These are phyloP conservation scores for Xylariaceae sp. DNA, from an alignment of 2,329 filamentous ascomycete genomes.

Conservation along the genomic window DNA sequence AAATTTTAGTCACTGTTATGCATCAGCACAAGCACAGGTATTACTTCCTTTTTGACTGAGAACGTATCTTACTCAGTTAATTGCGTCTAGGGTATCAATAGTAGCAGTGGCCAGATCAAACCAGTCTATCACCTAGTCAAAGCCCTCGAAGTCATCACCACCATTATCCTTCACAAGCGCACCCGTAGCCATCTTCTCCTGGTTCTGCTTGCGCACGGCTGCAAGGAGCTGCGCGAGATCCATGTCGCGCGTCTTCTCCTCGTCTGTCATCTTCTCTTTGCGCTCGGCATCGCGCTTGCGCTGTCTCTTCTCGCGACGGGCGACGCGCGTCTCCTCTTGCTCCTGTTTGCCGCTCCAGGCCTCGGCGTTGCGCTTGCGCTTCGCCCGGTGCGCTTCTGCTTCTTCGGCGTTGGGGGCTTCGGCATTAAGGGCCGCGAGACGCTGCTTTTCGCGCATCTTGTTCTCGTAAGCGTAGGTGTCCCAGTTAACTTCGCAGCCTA, in stretches of 20 bases:
- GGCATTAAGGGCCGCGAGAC: conserved; percentile 48
- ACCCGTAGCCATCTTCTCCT: conserved; percentile 37
- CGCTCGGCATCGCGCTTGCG: conserved; percentile 59
- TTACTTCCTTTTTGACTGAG: background rate
- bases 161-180: conserved; percentile 21
- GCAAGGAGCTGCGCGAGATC: conserved; percentile 61
- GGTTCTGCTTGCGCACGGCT: conserved; percentile 56
- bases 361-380: conserved; percentile 57
- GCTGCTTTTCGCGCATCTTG: conserved; percentile 61
- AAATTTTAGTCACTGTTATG: no score
- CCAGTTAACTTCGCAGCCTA: conserved; percentile 62
- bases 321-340: conserved; percentile 56
- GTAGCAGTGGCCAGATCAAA: background rate
- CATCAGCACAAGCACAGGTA: background rate
- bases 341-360: conserved; percentile 71
- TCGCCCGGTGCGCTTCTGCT: conserved; percentile 39
- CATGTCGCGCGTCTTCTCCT: conserved; percentile 57
- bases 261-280: conserved; percentile 62
- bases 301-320: conserved; percentile 59
- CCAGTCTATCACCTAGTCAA: conserved; percentile 35
- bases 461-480: conserved; percentile 66
- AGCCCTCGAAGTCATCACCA: conserved; percentile 53
- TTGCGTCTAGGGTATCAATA: conserved; percentile 8
- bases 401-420: conserved; percentile 25
- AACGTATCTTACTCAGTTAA: background rate